Evolutionary conservation across 2,329 filamentous ascomycete species (phyloP), one percentile per base, ranked within the genome.

Genomic region (Trichoderma sp.): DNA sequence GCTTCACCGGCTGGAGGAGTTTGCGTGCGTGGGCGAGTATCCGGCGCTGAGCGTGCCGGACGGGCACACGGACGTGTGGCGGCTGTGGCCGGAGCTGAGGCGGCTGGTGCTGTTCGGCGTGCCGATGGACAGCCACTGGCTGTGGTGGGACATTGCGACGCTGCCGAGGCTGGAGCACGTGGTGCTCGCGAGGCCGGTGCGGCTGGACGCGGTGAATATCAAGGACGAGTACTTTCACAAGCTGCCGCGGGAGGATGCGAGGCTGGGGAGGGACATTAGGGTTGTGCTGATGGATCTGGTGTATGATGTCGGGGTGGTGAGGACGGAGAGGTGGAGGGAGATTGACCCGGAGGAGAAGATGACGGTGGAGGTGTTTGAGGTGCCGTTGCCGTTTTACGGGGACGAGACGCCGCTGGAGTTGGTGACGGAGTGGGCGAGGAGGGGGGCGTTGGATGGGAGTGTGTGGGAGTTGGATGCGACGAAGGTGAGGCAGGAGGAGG

Each of bases 11-110:
- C 75, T 86, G 9, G 80, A 85, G 67, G 82, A 85, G 70, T 83
- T 86, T 66, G 80, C 81, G 50, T 82, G 80, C 71, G 76, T 84
- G 22, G 78, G 77, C 8, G 82, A 84, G 59, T 83, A 84, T 69
- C 78, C 83, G 5, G 77, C 76, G n/a, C 71, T 84, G 66, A 76
- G 75, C 57, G 69, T 78, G 32, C 69, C 73, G 1, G 73, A 78
- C 35, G 74, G 75, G 27, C 71, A 76, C 19, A 76, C 76, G 10
- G 77, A 80, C 60, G 71, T 83, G 4, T 84, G 83, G 83, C 74
- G 74, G 37, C 64, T 77, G 10, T 84, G 82, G 81, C 79, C 78
- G 8, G 75, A 78, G 5, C 75, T 85, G 27, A 74, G 74, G 72
- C 77, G 76, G 2, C 73, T 86, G 17, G 79, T 78, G 42, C 74